These are phyloP conservation scores for Flagelloscypha sp. DNA, from an alignment of 768 basidiomycete species.

Conservation along the genomic window DNA sequence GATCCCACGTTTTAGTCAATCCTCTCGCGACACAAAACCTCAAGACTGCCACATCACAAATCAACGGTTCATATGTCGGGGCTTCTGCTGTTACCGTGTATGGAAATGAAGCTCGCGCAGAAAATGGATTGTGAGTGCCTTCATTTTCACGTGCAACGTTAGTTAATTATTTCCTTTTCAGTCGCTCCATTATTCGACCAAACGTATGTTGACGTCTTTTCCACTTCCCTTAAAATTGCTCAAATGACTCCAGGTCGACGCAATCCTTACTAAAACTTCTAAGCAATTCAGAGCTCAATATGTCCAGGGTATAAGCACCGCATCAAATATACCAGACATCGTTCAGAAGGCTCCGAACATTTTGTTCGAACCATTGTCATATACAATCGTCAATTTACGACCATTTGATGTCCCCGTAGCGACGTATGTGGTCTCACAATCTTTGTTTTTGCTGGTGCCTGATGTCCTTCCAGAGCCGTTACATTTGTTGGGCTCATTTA, in stretches of 20 bases:
- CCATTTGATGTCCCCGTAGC: constrained; percentile 41
- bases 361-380: constrained; percentile 30
- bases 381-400: constrained; percentile 28
- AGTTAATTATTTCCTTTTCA: not conserved
- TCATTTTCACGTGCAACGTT: constrained; percentile 10
- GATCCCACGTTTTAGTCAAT: constrained; percentile 16
- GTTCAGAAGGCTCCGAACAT: constrained; percentile 29
- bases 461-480: constrained; percentile 17
- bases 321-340: constrained; percentile 13
- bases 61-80: constrained; percentile 25
- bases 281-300: constrained; percentile 22
- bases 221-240: not conserved
- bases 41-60: constrained; percentile 18
- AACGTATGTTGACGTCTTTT: not conserved
- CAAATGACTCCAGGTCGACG: too few relatives aligned
- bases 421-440: constrained; percentile 8
- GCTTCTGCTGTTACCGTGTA: constrained; percentile 32
- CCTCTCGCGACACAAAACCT: constrained; percentile 21
- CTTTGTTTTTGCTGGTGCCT: constrained; percentile 14
- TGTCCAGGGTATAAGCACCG: constrained; percentile 11
- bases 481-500: constrained; percentile 31
- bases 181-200: not conserved
- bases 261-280: constrained; percentile 17
- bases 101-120: constrained; percentile 30
- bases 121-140: constrained; percentile 35